Conservation (phyloP, 768 basidiomycete species). For the Serpula lacrymans region DNA sequence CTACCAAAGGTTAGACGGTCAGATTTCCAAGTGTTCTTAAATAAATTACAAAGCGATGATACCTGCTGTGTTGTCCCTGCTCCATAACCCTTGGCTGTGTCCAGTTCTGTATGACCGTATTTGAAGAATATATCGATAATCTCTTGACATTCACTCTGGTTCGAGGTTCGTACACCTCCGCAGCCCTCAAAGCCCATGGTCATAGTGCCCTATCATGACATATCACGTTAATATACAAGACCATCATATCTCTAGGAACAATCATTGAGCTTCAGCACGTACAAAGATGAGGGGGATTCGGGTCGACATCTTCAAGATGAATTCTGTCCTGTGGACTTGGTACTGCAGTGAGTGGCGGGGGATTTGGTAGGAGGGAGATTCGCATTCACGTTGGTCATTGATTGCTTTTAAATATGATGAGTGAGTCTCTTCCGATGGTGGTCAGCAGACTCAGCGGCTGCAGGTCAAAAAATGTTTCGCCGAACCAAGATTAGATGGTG, state of each 20-base stretch:
- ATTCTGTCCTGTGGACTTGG: no score
- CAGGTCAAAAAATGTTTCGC: no score
- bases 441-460: no score
- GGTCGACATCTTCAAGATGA: no score
- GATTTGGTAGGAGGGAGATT: no score
- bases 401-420: no score
- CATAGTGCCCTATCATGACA: slow-evolving; percentile 41
- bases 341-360: no score
- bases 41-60: slow-evolving; percentile 3
- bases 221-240: neutral
- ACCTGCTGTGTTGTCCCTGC: slow-evolving; percentile 56
- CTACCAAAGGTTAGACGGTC: slow-evolving; percentile 17
- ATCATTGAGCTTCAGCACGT: neutral
- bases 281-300: slow-evolving; percentile 24
- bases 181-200: slow-evolving; percentile 41
- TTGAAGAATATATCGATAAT: slow-evolving; percentile 43
- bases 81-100: slow-evolving; percentile 49
- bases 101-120: slow-evolving; percentile 44
- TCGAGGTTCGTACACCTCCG: slow-evolving; percentile 37
- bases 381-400: no score
- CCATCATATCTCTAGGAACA: neutral
- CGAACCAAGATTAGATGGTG: no score
- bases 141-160: slow-evolving; percentile 35
- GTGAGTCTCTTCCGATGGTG: no score
- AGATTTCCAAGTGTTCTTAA: neutral